Evolutionary conservation across 2,329 filamentous ascomycete genomes (phyloP).

Genomic region (Teratosphaeria viscida): DNA sequence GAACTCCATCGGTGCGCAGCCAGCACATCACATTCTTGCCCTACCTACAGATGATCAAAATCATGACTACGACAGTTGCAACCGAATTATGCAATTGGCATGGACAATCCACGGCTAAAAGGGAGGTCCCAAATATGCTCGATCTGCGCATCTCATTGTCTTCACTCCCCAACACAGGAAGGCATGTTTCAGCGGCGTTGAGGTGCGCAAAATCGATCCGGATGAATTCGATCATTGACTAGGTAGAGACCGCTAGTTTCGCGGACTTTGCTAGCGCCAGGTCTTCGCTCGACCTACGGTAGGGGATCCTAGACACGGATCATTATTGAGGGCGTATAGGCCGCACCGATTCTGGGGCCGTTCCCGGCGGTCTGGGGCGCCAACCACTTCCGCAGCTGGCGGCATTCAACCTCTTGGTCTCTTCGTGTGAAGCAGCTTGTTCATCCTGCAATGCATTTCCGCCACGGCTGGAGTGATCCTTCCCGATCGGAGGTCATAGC

Average conservation of each 20-base stretch:
- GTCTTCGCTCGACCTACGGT: neutral
- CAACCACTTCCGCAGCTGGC: neutral
- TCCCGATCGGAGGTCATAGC: no score
- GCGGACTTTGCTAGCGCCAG: no score
- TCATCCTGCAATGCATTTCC: neutral
- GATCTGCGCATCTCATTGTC: neutral
- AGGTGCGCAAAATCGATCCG: neutral
- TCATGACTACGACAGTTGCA: neutral
- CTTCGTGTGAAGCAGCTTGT: neutral
- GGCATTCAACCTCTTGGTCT: neutral
- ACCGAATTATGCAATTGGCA: neutral
- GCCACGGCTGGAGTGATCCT: no score
- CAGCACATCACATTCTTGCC: no score
- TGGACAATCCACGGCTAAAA: neutral
- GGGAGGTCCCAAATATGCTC: neutral
- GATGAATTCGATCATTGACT: no score
- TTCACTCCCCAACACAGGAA: neutral
- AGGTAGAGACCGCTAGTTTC: no score
- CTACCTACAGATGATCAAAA: neutral
- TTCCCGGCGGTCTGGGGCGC: neutral
- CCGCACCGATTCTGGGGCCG: neutral
- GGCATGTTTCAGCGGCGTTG: neutral
- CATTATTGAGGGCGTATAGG: neutral
- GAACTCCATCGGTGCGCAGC: neutral
- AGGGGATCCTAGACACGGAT: neutral